Conservation (phyloP, 257 asterid genomes). For the Plantago ovata region DNA sequence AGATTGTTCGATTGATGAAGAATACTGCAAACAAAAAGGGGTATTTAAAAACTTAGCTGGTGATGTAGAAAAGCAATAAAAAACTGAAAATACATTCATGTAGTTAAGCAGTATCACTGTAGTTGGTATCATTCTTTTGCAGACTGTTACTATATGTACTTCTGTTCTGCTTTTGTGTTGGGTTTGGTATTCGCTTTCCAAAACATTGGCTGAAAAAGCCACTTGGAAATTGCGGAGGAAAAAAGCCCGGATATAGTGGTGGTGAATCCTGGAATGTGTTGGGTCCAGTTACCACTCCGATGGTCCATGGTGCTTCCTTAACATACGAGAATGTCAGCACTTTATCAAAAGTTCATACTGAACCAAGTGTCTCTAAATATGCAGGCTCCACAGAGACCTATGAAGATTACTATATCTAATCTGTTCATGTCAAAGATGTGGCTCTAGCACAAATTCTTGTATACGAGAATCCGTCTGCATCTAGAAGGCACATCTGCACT, state of each 20-base stretch:
- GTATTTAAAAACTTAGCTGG: constrained; percentile 21
- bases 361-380: too few species aligned
- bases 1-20: constrained; percentile 87
- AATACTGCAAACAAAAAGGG: constrained; percentile 75
- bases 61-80: too few species aligned
- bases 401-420: too few species aligned
- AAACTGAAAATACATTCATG: too few species aligned
- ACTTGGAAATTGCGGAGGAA: constrained; percentile 86
- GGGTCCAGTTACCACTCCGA: constrained; percentile 77
- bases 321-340: constrained; percentile 36
- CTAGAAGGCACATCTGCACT: constrained; percentile 36
- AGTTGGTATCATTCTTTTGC: too few species aligned
- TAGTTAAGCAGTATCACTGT: too few species aligned
- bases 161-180: constrained; percentile 21
- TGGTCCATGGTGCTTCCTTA: constrained; percentile 28
- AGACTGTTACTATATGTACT: too few species aligned
- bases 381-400: too few species aligned
- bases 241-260: constrained; percentile 68
- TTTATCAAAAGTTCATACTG: too few species aligned
- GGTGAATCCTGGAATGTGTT: constrained; percentile 80
- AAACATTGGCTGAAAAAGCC: constrained; percentile 81
- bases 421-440: too few species aligned
- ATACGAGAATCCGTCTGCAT: too few species aligned
- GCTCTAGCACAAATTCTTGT: too few species aligned
- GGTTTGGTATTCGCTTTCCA: constrained; percentile 89